A percentile compares a stretch with the other conserved stretches of the same genome.
These are phyloP conservation scores for Incumbomyces lentus DNA, from an alignment of 2,329 filamentous ascomycete genomes.

Conservation along the genomic window DNA sequence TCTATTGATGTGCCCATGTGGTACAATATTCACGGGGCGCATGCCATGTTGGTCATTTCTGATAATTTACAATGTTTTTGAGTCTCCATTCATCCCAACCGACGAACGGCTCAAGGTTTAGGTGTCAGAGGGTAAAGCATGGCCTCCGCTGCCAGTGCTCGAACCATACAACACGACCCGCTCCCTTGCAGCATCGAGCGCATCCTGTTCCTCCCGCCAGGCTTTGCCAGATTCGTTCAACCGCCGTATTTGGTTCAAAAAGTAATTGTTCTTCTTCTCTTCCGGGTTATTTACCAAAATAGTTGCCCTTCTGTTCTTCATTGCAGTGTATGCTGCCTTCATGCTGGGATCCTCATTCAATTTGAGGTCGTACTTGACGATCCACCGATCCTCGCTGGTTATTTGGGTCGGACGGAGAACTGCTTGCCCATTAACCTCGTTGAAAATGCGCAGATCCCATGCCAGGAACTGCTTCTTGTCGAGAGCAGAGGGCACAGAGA, in stretches of 20 bases:
- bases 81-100: not conserved
- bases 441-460: slow-evolving; percentile 62
- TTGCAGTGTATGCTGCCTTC: slow-evolving; percentile 43
- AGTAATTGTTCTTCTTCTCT: slow-evolving; percentile 35
- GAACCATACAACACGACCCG: slow-evolving; percentile 17
- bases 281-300: slow-evolving; percentile 29
- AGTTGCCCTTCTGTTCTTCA: slow-evolving; percentile 47
- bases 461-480: slow-evolving; percentile 37
- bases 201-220: slow-evolving; percentile 48
- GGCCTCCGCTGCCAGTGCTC: no score
- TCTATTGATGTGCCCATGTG: no score
- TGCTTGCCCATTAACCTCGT: slow-evolving; percentile 57
- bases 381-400: slow-evolving; percentile 47
- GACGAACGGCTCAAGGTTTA: slow-evolving; percentile 1
- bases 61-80: not conserved
- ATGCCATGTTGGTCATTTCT: no score
- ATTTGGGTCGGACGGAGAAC: slow-evolving; percentile 51
- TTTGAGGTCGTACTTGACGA: slow-evolving; percentile 65
- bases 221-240: slow-evolving; percentile 47
- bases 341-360: slow-evolving; percentile 45
- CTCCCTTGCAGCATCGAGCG: slow-evolving; percentile 39
- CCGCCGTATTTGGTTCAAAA: slow-evolving; percentile 32
- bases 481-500: not conserved
- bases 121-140: not conserved
- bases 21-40: not conserved